These are phyloP conservation scores for Ceratobasidium papillatum DNA, from an alignment of 1,284 basidiomycete species.

Conservation along the genomic window DNA sequence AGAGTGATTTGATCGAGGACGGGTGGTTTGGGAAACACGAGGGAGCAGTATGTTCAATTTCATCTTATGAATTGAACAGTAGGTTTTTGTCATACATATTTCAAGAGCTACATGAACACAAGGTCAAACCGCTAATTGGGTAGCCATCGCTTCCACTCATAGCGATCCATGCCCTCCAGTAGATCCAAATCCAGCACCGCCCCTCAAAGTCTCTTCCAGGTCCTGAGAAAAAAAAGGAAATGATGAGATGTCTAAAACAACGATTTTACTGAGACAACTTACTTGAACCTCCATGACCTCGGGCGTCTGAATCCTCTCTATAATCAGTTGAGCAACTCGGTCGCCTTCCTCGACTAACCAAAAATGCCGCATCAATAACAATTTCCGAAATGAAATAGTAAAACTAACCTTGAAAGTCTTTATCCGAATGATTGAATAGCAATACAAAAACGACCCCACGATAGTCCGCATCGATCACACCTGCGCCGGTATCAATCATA, in stretches of 20 bases:
- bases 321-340: constrained; percentile 91
- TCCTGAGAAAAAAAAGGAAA: constrained; percentile 57
- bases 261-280: constrained; percentile 49
- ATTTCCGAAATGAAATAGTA: not conserved
- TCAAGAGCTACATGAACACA: not conserved
- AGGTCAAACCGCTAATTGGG: not conserved
- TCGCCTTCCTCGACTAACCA: constrained; percentile 85
- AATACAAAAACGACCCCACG: constrained; percentile 92
- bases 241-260: constrained; percentile 8
- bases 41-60: not conserved
- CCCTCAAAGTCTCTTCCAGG: constrained; percentile 84
- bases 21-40: not conserved
- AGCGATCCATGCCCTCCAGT: constrained; percentile 67
- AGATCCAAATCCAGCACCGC: constrained; percentile 91
- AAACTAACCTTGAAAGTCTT: constrained; percentile 82
- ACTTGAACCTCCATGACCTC: constrained; percentile 87
- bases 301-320: constrained; percentile 90
- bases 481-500: constrained; percentile 96
- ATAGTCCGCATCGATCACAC: constrained; percentile 97
- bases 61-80: not conserved
- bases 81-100: not conserved
- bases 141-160: not conserved
- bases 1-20: no score
- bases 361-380: constrained; percentile 6
- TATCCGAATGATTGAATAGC: constrained; percentile 90